Conservation (phyloP, 768 basidiomycete species). For the Boletus sp. region DNA sequence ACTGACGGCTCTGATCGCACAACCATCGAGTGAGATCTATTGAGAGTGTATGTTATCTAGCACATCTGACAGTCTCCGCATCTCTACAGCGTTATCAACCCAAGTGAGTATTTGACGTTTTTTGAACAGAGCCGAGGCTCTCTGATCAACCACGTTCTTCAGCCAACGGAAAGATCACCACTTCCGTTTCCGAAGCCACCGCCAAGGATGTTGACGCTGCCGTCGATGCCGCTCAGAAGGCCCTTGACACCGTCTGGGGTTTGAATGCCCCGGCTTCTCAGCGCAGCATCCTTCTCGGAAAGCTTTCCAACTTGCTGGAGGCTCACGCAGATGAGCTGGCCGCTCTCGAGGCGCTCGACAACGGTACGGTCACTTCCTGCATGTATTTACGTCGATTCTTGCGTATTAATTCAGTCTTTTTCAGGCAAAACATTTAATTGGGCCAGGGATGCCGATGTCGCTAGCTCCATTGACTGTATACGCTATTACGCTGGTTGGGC, state of each 20-base stretch:
- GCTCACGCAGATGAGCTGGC: slow-evolving; percentile 60
- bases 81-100: slow-evolving; percentile 54
- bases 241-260: slow-evolving; percentile 67
- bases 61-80: not conserved
- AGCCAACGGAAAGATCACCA: slow-evolving; percentile 67
- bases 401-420: not conserved
- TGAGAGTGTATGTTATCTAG: not conserved
- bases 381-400: not conserved
- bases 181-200: slow-evolving; percentile 54
- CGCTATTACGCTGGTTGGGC: slow-evolving; percentile 90
- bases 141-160: not conserved
- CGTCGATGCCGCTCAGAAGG: slow-evolving; percentile 63
- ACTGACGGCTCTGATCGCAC: slow-evolving; percentile 51
- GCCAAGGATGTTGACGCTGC: slow-evolving; percentile 74
- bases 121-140: not conserved
- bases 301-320: slow-evolving; percentile 67
- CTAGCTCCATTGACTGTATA: slow-evolving; percentile 35
- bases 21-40: slow-evolving; percentile 66
- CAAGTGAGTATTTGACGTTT: slow-evolving; percentile 34
- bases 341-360: slow-evolving; percentile 72
- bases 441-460: slow-evolving; percentile 51
- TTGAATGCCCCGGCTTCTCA: slow-evolving; percentile 50
- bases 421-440: slow-evolving; percentile 54
- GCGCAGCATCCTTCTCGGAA: slow-evolving; percentile 56
- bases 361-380: slow-evolving; percentile 38